These are phyloP conservation scores for Trametes maxima DNA, from an alignment of 768 basidiomycete species.

Conservation along the genomic window DNA sequence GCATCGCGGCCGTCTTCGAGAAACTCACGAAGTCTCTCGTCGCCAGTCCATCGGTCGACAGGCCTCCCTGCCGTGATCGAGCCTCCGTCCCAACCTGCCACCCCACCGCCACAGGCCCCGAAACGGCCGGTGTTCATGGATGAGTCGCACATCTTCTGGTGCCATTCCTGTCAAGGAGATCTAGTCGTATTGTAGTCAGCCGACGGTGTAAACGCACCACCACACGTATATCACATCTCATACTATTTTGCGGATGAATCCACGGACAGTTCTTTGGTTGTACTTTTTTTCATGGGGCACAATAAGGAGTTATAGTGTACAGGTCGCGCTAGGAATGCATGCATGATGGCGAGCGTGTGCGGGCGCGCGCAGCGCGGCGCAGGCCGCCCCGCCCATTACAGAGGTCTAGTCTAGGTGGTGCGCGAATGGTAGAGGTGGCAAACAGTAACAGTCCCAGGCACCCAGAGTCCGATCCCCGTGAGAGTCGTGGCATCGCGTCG, in stretches of 20 bases:
- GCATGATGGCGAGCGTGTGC: neutral
- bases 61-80: conserved; percentile 35
- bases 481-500: conserved; percentile 6
- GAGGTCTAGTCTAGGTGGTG: conserved; percentile 1
- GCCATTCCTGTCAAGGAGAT: conserved; percentile 79
- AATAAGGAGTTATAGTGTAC: conserved; percentile 22
- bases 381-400: conserved; percentile 4
- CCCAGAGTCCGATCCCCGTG: conserved; percentile 3
- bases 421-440: neutral
- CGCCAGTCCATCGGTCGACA: conserved; percentile 41
- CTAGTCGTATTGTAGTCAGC: conserved; percentile 65
- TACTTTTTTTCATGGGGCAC: conserved; percentile 12
- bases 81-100: conserved; percentile 29
- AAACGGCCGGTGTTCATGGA: conserved; percentile 78
- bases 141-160: conserved; percentile 90
- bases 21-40: conserved; percentile 40
- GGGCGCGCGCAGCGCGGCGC: conserved; percentile 20
- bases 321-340: conserved; percentile 19
- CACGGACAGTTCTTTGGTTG: neutral
- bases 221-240: neutral
- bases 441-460: conserved; percentile 5
- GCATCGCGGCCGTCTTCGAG: conserved; percentile 46
- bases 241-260: neutral
- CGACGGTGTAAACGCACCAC: neutral
- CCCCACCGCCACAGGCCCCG: conserved; percentile 26